These are phyloP conservation scores for Penicillium canescens DNA, from an alignment of 495 filamentous ascomycete genomes.

Conservation along the genomic window DNA sequence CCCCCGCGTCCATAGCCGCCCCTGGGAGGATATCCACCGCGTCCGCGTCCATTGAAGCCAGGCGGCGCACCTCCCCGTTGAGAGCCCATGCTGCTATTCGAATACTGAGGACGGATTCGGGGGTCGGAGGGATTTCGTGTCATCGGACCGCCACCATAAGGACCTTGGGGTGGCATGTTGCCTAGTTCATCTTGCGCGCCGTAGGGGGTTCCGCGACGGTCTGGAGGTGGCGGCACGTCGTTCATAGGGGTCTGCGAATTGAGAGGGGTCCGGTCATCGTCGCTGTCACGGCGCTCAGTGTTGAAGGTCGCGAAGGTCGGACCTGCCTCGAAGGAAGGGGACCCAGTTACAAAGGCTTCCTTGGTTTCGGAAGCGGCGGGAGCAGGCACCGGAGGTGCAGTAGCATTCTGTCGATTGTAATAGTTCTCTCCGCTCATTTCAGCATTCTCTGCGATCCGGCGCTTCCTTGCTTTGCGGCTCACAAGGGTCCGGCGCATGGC, in stretches of 20 bases:
- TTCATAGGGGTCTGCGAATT: conserved; percentile 58
- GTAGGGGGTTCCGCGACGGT: conserved; percentile 32
- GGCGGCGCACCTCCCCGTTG: conserved; percentile 49
- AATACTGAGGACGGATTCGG: conserved; percentile 60
- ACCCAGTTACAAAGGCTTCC: conserved; percentile 51
- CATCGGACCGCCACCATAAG: conserved; percentile 39
- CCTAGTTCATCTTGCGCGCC: conserved; percentile 66
- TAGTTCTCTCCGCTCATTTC: conserved; percentile 95
- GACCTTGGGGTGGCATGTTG: conserved; percentile 52
- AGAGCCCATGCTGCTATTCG: conserved; percentile 58
- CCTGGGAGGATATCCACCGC: conserved; percentile 52
- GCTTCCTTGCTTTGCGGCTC: conserved; percentile 86
- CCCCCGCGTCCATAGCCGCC: conserved; percentile 61
- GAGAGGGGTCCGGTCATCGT: conserved; percentile 82
- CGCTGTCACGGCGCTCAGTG: conserved; percentile 58
- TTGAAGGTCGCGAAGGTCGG: conserved; percentile 81
- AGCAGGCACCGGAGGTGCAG: conserved; percentile 38
- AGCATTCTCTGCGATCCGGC: conserved; percentile 86
- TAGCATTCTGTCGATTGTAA: conserved; percentile 70
- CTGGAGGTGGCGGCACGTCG: conserved; percentile 26
- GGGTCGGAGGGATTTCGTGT: conserved; percentile 47
- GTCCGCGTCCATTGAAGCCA: conserved; percentile 55
- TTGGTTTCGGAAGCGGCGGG: conserved; percentile 49
- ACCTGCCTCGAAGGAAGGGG: conserved; percentile 55
- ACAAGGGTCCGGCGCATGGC: conserved; percentile 97